These are phyloP conservation scores for Diutina neorugosa DNA, from an alignment of 1,139 yeast genomes.

Conservation along the genomic window DNA sequence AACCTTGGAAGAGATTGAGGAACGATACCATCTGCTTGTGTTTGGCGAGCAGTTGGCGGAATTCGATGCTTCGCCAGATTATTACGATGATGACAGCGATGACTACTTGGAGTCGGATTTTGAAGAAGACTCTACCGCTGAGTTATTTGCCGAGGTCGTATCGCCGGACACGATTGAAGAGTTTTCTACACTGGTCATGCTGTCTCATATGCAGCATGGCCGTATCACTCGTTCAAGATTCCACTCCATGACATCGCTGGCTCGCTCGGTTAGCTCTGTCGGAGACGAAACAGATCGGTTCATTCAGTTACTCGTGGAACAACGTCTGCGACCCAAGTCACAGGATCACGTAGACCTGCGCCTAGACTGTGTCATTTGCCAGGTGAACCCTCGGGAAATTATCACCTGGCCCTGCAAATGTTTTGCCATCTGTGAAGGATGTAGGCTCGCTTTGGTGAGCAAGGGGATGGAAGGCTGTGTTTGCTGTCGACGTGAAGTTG, in stretches of 20 bases:
- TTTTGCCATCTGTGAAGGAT: constrained; percentile 75
- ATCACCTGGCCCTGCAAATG: constrained; percentile 92
- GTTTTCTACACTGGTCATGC: neutral
- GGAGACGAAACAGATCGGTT: neutral
- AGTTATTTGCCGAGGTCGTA: neutral
- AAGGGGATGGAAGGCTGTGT: constrained; percentile 74
- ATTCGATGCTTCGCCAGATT: constrained; percentile 36
- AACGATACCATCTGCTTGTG: constrained; percentile 15
- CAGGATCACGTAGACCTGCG: constrained; percentile 9
- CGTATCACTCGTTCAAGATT: neutral
- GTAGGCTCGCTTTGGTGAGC: constrained; percentile 65
- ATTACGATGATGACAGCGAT: constrained; percentile 8
- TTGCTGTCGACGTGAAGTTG: constrained; percentile 69
- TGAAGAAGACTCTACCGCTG: neutral
- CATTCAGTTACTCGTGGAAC: neutral
- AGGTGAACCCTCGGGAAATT: constrained; percentile 58
- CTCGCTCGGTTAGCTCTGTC: neutral
- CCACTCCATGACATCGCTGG: neutral
- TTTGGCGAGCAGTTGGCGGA: constrained; percentile 26
- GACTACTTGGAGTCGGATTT: constrained; percentile 11
- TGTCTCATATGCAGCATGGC: neutral
- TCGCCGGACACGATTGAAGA: neutral
- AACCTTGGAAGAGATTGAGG: constrained; percentile 14
- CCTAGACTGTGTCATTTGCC: constrained; percentile 71
- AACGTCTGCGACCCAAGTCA: neutral